Percentiles rank a stretch among this genome's conserved stretches.
phyloP scores from a whole-genome alignment of 176 grass and related monocot genomes.

The Avena insularis region DNA sequence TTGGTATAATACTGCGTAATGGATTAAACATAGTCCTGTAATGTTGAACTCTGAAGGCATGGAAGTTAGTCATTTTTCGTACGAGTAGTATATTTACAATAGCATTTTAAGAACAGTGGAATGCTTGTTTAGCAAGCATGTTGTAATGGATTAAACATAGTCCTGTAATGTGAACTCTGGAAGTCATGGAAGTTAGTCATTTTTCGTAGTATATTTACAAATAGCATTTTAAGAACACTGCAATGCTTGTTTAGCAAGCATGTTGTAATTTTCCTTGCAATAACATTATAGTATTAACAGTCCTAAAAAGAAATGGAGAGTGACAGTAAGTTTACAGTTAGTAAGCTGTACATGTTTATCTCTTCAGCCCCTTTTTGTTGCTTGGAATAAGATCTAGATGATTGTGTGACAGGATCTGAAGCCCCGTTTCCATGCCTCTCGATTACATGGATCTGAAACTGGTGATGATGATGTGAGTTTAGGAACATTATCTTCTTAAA shows the following conservation, averaged over 20 bases:
- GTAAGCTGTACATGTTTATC: slow-evolving; percentile 10
- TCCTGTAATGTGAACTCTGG: background rate
- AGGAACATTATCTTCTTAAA: slow-evolving; percentile 35
- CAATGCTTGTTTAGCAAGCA: background rate
- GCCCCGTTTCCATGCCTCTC: slow-evolving; percentile 92
- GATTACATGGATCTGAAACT: slow-evolving; percentile 89
- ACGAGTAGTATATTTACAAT: background rate
- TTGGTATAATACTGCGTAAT: slow-evolving; percentile 6
- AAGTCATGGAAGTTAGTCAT: background rate
- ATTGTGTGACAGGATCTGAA: slow-evolving; percentile 86
- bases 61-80: slow-evolving; percentile 2
- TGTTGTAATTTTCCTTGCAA: background rate
- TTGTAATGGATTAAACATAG: background rate
- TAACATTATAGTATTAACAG: background rate
- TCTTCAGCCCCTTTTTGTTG: background rate
- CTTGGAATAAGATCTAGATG: slow-evolving; percentile 36
- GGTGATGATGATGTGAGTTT: slow-evolving; percentile 83
- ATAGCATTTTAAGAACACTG: background rate
- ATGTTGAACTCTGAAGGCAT: background rate
- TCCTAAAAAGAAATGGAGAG: slow-evolving; percentile 17
- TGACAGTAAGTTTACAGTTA: background rate
- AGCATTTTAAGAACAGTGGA: slow-evolving; percentile 1
- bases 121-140: background rate
- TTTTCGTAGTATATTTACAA: background rate
- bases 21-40: background rate